Percentiles rank a stretch among this genome's conserved stretches.
These are phyloP conservation scores for Rhizophagus sp. DNA, from an alignment of 192 early-diverging fungal genomes.

Conservation along the genomic window DNA sequence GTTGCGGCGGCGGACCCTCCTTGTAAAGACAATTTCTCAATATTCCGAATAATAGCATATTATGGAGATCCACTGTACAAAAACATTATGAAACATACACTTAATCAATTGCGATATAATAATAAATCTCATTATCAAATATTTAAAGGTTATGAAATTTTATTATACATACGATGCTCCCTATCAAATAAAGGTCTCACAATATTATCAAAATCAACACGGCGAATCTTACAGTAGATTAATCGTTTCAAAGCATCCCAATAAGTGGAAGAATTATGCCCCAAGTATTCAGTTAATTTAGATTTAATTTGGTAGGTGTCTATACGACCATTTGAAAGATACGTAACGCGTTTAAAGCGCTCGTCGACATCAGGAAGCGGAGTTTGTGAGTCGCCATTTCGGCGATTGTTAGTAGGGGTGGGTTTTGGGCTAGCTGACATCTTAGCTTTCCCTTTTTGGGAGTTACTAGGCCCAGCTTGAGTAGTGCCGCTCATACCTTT, in stretches of 20 bases:
- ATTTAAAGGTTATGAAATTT: neutral
- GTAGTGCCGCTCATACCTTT: neutral
- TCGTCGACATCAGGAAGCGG: neutral
- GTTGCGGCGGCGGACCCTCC: neutral
- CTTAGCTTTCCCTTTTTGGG: constrained; percentile 8
- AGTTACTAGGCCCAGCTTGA: neutral
- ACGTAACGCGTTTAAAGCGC: neutral
- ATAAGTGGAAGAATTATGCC: neutral
- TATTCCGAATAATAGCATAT: constrained; percentile 17
- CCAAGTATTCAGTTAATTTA: constrained; percentile 7
- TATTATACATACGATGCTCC: neutral
- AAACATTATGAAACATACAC: neutral
- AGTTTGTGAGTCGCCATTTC: neutral
- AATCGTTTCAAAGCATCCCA: constrained; percentile 8
- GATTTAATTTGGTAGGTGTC: neutral
- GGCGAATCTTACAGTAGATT: constrained; percentile 8
- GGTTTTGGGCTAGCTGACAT: neutral
- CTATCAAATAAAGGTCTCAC: constrained; percentile 1
- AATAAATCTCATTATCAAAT: too few species aligned
- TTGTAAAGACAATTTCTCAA: neutral
- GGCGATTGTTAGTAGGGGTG: neutral
- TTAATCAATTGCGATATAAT: too few species aligned
- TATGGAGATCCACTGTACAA: constrained; percentile 20
- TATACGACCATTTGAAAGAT: neutral
- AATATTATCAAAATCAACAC: constrained; percentile 4